Evolutionary conservation across 345 rosid genomes (phyloP), one percentile per base, ranked within the genome.

Genomic region (Populus ilicifolia): DNA sequence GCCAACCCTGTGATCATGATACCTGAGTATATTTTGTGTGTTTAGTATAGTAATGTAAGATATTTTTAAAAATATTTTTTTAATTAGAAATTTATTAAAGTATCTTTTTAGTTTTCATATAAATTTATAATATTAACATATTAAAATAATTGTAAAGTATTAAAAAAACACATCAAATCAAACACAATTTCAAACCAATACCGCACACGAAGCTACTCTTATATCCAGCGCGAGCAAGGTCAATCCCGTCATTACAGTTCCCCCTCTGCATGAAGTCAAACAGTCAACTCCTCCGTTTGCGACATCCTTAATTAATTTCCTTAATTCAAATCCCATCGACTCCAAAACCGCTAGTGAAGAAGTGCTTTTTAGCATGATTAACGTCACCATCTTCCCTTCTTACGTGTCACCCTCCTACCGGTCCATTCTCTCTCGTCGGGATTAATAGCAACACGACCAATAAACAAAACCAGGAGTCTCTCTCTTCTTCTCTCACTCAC

Each of bases 331-430:
- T 11, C 14, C 14, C 14, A 11, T 36, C 63, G 50, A 68, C 41
- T 67, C 23, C 48, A 67, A 75, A 69, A 75, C 69, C 79, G 85
- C 84, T 84, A 67, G 46, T 10, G 46, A 43, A 11, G 46, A 76
- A 72, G 75, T 82, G 77, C 75, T 35, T 73, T 81, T 17, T 36
- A 41, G 76, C 82, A 73, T 73, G 77, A 67, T 73, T 67, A 67
- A 56, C 64, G 48, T 35, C 14, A 41, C 74, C 12, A 11, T 67
- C 62, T 0, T 59, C 48, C 4, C 21, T 41, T 20, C 44, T 16
- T 70, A 92, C 94, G 96, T 92, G 98, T 73, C 88, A 0, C 0
- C 0, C 0, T 38, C 0, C 35, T 0, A 88, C 70, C 90, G 83
- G 97, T 23, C 6, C 3, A 18, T 78, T 82, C 67, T 7, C 29